These are phyloP conservation scores for Naganishia albida DNA, from an alignment of 1,284 basidiomycete species.

Conservation along the genomic window DNA sequence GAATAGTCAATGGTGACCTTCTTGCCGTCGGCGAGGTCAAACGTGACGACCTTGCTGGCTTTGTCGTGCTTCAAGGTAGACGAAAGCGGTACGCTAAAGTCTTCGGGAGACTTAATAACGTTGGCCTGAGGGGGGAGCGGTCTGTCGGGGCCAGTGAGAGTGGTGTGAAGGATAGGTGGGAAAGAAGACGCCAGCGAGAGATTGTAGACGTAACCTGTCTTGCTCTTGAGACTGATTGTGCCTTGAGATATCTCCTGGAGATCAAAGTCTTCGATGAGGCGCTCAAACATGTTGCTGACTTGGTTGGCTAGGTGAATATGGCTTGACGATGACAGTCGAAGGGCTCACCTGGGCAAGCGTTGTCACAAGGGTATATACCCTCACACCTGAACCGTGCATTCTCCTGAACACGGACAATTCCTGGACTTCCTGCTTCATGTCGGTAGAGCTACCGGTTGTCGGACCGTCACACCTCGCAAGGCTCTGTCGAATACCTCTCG, in stretches of 20 bases:
- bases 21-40: slow-evolving; percentile 36
- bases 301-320: too few species aligned
- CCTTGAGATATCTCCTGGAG: slow-evolving; percentile 6
- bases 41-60: slow-evolving; percentile 34
- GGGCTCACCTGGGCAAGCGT: background rate
- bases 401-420: background rate
- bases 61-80: slow-evolving; percentile 39
- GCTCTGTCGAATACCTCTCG: background rate
- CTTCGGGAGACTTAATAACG: slow-evolving; percentile 41
- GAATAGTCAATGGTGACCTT: slow-evolving; percentile 39
- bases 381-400: background rate
- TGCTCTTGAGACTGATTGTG: slow-evolving; percentile 37
- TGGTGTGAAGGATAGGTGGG: slow-evolving; percentile 44
- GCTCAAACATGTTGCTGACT: slow-evolving; percentile 28
- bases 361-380: background rate
- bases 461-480: background rate
- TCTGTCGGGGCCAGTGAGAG: slow-evolving; percentile 49
- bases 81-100: slow-evolving; percentile 39
- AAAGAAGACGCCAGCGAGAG: slow-evolving; percentile 45
- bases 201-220: slow-evolving; percentile 45
- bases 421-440: too few species aligned
- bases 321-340: background rate
- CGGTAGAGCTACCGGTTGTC: too few species aligned
- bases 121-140: slow-evolving; percentile 53
- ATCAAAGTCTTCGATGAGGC: slow-evolving; percentile 31